Percentiles rank a stretch among this genome's conserved stretches.
phyloP scores from a whole-genome alignment of 2,329 filamentous ascomycete species.

The Colletotrichum ledebouriae region DNA sequence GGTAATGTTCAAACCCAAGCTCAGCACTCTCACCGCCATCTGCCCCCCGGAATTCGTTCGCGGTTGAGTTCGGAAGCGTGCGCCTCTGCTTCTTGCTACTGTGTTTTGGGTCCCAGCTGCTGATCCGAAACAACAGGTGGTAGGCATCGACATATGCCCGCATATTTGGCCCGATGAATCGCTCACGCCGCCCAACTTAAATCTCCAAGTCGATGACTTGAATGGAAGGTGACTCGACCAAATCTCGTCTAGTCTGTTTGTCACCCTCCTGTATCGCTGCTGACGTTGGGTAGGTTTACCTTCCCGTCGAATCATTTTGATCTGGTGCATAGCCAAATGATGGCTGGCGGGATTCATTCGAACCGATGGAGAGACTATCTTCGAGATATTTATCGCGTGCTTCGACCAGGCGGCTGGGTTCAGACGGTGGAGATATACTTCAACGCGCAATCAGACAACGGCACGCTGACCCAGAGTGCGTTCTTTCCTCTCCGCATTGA shows the following conservation, averaged over 20 bases:
- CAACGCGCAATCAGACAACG: constrained; percentile 88
- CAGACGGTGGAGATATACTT: constrained; percentile 92
- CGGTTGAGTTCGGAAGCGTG: background rate
- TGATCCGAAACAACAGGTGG: constrained; percentile 64
- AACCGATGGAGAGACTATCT: constrained; percentile 82
- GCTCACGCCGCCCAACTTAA: constrained; percentile 71
- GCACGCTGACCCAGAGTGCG: constrained; percentile 75
- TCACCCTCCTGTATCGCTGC: background rate
- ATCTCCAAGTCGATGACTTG: constrained; percentile 79
- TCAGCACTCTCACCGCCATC: background rate
- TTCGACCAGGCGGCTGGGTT: constrained; percentile 84
- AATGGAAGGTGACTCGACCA: constrained; percentile 67
- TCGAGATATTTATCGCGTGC: constrained; percentile 78
- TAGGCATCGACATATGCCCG: constrained; percentile 79
- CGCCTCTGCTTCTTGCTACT: background rate
- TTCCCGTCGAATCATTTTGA: constrained; percentile 82
- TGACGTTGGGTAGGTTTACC: constrained; percentile 64
- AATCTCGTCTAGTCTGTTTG: too few species aligned
- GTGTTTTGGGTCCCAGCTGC: constrained; percentile 7
- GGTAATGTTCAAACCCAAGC: background rate
- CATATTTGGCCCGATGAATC: constrained; percentile 75
- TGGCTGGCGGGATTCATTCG: constrained; percentile 78
- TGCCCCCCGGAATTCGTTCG: background rate
- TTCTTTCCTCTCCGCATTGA: background rate
- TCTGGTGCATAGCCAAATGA: constrained; percentile 82